Conservation (phyloP, 1,139 yeast genomes). For the Taiozyma sp. region DNA sequence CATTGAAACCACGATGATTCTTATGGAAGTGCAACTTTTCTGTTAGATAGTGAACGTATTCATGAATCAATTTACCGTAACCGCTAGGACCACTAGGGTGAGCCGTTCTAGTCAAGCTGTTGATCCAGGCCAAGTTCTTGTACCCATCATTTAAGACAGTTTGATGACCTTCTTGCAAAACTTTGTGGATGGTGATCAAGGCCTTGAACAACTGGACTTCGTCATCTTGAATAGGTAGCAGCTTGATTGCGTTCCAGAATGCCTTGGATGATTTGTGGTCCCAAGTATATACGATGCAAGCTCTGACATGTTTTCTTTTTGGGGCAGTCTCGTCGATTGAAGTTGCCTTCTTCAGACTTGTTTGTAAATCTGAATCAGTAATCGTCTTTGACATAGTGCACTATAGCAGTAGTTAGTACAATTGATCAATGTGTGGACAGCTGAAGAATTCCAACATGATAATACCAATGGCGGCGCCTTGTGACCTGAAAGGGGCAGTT, state of each 20-base stretch:
- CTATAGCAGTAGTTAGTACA: not conserved
- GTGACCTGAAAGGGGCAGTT: not conserved
- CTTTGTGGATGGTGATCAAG: conserved; percentile 84
- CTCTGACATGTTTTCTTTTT: conserved; percentile 89
- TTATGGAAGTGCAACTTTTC: conserved; percentile 80
- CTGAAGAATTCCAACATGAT: not conserved
- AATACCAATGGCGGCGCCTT: not conserved
- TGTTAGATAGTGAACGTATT: conserved; percentile 65
- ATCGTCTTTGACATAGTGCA: conserved; percentile 23
- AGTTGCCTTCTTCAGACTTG: conserved; percentile 81
- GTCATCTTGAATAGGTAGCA: conserved; percentile 74
- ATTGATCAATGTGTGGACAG: not conserved
- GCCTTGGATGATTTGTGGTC: conserved; percentile 85
- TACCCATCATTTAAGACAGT: conserved; percentile 78
- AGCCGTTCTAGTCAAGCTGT: conserved; percentile 39
- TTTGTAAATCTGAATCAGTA: conserved; percentile 50
- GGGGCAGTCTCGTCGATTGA: conserved; percentile 87
- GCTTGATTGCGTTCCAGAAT: conserved; percentile 81
- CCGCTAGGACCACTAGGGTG: conserved; percentile 36
- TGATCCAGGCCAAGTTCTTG: conserved; percentile 62
- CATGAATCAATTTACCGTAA: conserved; percentile 72
- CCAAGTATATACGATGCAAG: conserved; percentile 95
- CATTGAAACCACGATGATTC: conserved; percentile 84
- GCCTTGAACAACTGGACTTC: conserved; percentile 85
- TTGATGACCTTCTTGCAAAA: conserved; percentile 95